These are phyloP conservation scores for Cytospora leucostoma DNA, from an alignment of 2,329 filamentous ascomycete genomes.

Conservation along the genomic window DNA sequence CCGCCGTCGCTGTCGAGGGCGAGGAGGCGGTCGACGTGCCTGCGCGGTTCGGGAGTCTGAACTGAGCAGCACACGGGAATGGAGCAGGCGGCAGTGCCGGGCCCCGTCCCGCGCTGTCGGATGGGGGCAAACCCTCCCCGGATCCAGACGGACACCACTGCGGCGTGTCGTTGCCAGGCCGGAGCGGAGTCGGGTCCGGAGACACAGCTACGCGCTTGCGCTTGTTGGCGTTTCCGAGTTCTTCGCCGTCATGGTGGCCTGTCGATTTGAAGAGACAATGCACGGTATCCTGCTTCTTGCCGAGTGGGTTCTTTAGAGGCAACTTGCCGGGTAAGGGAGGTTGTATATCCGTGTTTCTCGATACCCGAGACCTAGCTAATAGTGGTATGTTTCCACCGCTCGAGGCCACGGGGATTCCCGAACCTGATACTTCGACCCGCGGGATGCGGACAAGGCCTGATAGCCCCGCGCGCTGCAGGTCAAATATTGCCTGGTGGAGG, in stretches of 20 bases:
- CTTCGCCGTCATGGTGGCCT: constrained; percentile 52
- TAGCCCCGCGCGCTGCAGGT: constrained; percentile 57
- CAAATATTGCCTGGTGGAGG: constrained; percentile 80
- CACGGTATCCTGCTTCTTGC: constrained; percentile 22
- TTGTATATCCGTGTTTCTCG: constrained; percentile 43
- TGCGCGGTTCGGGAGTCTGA: constrained; percentile 21
- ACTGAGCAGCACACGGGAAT: constrained; percentile 1
- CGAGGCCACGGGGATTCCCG: constrained; percentile 35
- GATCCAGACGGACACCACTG: constrained; percentile 7
- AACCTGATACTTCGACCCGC: constrained; percentile 26
- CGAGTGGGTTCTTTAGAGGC: constrained; percentile 41
- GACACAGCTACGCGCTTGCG: constrained; percentile 24
- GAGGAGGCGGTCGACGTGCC: constrained; percentile 22
- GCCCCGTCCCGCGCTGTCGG: constrained; percentile 11
- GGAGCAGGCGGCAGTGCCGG: constrained; percentile 15
- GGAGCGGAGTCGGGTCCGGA: constrained; percentile 1
- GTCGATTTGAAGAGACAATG: constrained; percentile 58
- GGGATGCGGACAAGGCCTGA: constrained; percentile 19
- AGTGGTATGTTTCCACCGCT: constrained; percentile 46
- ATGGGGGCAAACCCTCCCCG: constrained; percentile 9
- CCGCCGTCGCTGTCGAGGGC: constrained; percentile 2
- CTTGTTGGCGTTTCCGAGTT: constrained; percentile 15
- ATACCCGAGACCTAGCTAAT: constrained; percentile 48
- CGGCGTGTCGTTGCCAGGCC: background rate
- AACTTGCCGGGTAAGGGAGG: constrained; percentile 49